phyloP scores from a whole-genome alignment of 2,329 filamentous ascomycete genomes.

The Trichophyton schoenleinii region DNA sequence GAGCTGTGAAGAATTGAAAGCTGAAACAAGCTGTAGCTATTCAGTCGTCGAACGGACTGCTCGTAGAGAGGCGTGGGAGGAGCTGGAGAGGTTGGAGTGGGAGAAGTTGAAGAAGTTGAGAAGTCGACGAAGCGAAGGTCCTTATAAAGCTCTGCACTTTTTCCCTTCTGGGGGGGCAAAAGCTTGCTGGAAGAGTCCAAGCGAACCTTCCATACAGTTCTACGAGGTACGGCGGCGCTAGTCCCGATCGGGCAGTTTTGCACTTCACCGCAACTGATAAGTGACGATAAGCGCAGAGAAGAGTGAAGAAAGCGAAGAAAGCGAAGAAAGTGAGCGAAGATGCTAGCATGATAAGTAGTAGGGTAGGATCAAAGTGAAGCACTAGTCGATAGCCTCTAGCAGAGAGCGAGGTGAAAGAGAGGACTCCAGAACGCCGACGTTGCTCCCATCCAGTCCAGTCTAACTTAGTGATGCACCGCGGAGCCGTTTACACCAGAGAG shows the following conservation, averaged over 20 bases:
- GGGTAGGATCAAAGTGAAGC: background rate
- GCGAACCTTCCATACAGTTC: conserved; percentile 17
- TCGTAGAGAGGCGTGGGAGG: conserved; percentile 11
- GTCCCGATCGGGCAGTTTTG: background rate
- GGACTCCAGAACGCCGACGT: background rate
- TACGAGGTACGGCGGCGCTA: conserved; percentile 10
- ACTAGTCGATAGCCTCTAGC: background rate
- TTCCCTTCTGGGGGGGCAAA: conserved; percentile 7
- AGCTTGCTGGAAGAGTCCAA: conserved; percentile 9
- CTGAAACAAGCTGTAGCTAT: background rate
- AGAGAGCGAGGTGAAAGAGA: background rate
- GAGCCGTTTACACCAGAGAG: conserved; percentile 23
- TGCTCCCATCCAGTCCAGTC: background rate
- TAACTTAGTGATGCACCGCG: background rate
- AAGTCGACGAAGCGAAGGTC: conserved; percentile 12
- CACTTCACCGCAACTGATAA: background rate
- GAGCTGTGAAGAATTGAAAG: conserved; percentile 6
- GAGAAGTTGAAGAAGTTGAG: conserved; percentile 14
- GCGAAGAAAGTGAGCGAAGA: background rate
- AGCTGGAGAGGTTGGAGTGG: conserved; percentile 12
- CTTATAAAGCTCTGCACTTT: conserved; percentile 10
- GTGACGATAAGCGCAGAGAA: too few relatives aligned
- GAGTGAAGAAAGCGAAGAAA: background rate
- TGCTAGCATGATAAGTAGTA: background rate
- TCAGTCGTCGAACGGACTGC: conserved; percentile 8